Evolutionary conservation across 2,329 filamentous ascomycete genomes (phyloP).

Genomic region (Epichloe sibirici): DNA sequence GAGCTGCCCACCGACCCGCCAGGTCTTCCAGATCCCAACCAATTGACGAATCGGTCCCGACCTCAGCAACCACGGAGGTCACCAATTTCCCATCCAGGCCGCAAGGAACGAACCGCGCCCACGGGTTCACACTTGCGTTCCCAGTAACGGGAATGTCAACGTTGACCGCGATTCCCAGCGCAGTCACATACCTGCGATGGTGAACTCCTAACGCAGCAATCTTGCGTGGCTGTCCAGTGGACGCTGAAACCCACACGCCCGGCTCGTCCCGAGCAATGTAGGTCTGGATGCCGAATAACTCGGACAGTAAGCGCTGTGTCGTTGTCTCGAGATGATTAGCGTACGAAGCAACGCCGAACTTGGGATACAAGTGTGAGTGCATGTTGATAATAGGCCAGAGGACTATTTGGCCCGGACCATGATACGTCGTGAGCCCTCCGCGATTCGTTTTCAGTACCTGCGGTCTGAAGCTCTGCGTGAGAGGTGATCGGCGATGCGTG

Average conservation of each 20-base stretch:
- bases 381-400: conserved; percentile 90
- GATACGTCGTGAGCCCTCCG: conserved; percentile 87
- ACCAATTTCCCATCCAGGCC: conserved; percentile 69
- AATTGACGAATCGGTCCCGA: conserved; percentile 12
- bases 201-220: conserved; percentile 91
- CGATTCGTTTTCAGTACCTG: conserved; percentile 61
- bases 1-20: conserved; percentile 20
- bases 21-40: conserved; percentile 17
- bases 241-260: conserved; percentile 60
- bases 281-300: conserved; percentile 45
- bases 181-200: conserved; percentile 68
- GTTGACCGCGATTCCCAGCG: conserved; percentile 76
- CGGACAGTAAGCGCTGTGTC: conserved; percentile 52
- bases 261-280: conserved; percentile 58
- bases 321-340: conserved; percentile 66
- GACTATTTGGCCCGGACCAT: conserved; percentile 85
- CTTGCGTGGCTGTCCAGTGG: conserved; percentile 40
- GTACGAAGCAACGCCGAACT: conserved; percentile 61
- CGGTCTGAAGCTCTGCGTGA: conserved; percentile 30
- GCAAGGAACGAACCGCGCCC: conserved; percentile 74
- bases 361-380: conserved; percentile 40
- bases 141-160: conserved; percentile 45
- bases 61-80: conserved; percentile 56
- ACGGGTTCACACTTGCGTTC: conserved; percentile 32
- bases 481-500: conserved; percentile 14